These are phyloP conservation scores for Chondrus crispus DNA, from an alignment of 23 red algal species.

Conservation along the genomic window DNA sequence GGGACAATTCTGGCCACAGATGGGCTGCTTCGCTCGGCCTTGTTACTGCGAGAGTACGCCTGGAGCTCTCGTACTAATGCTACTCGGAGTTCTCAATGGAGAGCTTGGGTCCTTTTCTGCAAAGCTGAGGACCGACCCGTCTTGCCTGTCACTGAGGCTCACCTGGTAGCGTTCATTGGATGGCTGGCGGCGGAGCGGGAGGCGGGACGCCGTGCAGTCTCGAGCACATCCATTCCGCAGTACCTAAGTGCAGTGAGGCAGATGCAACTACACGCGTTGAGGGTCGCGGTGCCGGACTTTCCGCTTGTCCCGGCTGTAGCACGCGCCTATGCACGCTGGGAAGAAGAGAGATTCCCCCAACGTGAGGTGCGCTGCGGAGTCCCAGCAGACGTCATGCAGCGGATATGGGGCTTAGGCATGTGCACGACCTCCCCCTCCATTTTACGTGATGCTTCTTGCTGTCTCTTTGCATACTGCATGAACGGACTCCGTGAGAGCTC, in stretches of 20 bases:
- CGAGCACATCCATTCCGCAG: background rate
- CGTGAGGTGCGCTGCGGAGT: background rate
- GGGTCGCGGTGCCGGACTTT: background rate
- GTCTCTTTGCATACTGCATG: background rate
- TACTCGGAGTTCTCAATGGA: background rate
- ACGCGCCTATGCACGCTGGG: background rate
- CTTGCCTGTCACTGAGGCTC: slow-evolving; percentile 11
- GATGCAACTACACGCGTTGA: background rate
- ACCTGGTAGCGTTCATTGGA: background rate
- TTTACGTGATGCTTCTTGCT: background rate
- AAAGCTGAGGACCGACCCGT: background rate
- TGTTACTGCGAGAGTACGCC: background rate
- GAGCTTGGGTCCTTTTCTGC: slow-evolving; percentile 7
- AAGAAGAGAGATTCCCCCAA: background rate
- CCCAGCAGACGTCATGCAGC: background rate
- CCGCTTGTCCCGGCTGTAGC: background rate
- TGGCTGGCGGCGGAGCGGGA: slow-evolving; percentile 1
- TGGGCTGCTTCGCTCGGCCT: background rate
- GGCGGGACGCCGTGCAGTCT: background rate
- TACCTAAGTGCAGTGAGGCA: slow-evolving; percentile 12
- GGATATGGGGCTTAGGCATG: slow-evolving; percentile 7
- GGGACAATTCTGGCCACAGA: background rate
- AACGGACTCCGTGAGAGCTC: background rate
- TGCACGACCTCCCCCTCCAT: background rate
- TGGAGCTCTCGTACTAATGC: background rate